Base-by-base conservation (phyloP, 2,329 filamentous ascomycete species). In the Colletotrichum sp. region DNA sequence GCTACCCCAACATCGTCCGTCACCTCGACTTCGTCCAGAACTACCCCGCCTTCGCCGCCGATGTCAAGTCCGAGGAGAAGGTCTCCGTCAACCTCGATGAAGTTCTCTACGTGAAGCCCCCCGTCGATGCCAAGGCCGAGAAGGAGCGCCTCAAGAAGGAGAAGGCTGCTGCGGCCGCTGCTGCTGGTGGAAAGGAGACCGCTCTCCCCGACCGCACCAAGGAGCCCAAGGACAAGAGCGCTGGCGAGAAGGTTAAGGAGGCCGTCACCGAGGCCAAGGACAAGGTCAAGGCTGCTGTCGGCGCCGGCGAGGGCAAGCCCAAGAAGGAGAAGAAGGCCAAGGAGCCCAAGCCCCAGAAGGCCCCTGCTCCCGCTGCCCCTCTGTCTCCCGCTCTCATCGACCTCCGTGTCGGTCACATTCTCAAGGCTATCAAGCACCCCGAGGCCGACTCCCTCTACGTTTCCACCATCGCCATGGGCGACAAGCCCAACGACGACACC, bases 131-230 rank as follows among this genome's bases (percentile, higher is more conserved):
- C 80, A 98, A 97, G 90, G 96, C 96, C 72, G 96, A 98, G 90
- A 98, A 98, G 89, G 96, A 98, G 90, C 93, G 94, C 64, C 91
- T 96, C 86, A 98, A 98, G 93, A 98, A 97, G 89, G 96, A 98
- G 87, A 98, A 98, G 90, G 94, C 94, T 34, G 92, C 92, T 16
- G 90, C 90, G 3, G 90, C 90, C 2, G 91, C 89, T 55, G 89
- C 86, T 70, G 86, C 84, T 22, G 86, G 84, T 8, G 88, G 86
- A 30, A 43, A 69, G 69, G 84, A 87, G 72, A 87, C 88, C 71
- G 86, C 87, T 3, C 83, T 93, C 36, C 88, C 88, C 55, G 91
- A 93, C 80, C 89, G 91, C 74, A 91, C 91, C 80, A 93, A 93
- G 86, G 89, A 89, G 66, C 88, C 90, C 79, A 93, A 93, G 86